Evolutionary conservation across 2,329 filamentous ascomycete species (phyloP).

Genomic region (Stagonosporopsis vannaccii): DNA sequence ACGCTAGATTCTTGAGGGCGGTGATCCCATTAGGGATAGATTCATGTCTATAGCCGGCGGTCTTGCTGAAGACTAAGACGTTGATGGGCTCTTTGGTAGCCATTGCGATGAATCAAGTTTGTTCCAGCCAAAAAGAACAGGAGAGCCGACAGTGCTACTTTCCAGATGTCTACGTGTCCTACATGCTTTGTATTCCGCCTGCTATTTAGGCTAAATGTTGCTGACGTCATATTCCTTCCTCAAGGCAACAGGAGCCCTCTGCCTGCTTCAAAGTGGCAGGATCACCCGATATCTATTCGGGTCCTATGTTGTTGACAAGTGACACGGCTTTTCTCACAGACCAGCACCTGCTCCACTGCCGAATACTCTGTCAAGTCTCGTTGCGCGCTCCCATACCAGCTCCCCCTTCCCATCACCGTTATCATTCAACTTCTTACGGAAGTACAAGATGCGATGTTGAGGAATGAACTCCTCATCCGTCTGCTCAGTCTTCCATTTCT

Average conservation of each 20-base stretch:
- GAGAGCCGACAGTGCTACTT: not conserved
- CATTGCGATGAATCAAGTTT: not conserved
- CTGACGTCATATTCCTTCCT: not conserved
- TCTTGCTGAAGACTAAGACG: conserved; percentile 39
- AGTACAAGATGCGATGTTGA: conserved; percentile 61
- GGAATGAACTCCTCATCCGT: conserved; percentile 66
- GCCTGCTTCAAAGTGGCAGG: not conserved
- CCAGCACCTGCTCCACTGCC: conserved; percentile 47
- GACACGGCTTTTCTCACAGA: not conserved
- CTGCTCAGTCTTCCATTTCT: conserved; percentile 61
- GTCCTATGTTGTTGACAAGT: not conserved
- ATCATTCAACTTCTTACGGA: conserved; percentile 51
- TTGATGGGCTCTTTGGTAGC: conserved; percentile 8
- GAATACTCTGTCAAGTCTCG: conserved; percentile 57
- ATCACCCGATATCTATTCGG: not conserved
- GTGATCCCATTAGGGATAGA: conserved; percentile 33
- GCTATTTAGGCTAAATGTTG: not conserved
- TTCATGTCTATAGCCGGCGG: conserved; percentile 36
- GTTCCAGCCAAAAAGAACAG: not conserved
- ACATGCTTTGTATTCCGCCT: not conserved
- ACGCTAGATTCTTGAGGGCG: conserved; percentile 21
- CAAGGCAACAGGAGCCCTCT: not conserved
- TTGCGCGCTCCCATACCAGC: conserved; percentile 60
- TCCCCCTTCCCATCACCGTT: conserved; percentile 33
- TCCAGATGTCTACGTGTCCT: not conserved